Base-by-base conservation (phyloP, 2,329 filamentous ascomycete genomes). In the Ustilaginoidea virens region DNA sequence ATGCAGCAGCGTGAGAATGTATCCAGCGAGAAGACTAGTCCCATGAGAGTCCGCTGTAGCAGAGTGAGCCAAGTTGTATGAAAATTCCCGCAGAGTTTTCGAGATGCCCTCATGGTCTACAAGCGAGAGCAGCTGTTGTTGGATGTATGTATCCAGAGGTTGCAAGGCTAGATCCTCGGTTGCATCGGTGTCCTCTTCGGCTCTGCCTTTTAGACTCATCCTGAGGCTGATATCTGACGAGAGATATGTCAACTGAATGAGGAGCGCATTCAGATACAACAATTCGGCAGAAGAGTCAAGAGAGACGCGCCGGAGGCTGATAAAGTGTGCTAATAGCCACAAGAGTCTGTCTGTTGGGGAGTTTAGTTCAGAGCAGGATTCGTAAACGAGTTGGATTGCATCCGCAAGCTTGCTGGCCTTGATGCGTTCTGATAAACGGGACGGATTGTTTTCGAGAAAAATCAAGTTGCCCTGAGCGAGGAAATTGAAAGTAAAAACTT, bases 1-100 rank as follows among this genome's bases (percentile, higher is more conserved):
- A 33, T 80, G 72, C 4, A 96, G 60, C 3, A 98, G 58, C 1
- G 81, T 86, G 22, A 96, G 61, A 3, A 85, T 82, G 46, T 93
- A 96, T 17, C 79, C 82, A 9, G 87, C 83, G 22, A 93, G 60
- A 9, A 82, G 58, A 39, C 77, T 79, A 2, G 80, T 47, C 5
- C 45, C 47, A 13, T 48, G 42, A n/a, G 48, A 42, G 8, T 49
- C 44, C 23, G 47, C 42, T 5, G 27, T 39, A 20, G 44, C 46
- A 5, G 52, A 46, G n/a, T 43, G 36, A 5, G 43, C 40, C 23
- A 52, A 30, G 24, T 40, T 51, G 22, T 31, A 36, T 2, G 51
- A 49, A 25, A 56, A 51, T 26, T 53, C 45, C n/a, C 36, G 38
- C 6, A 56, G 31, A 19, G 53, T 40, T 10, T 43, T 43, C 0